Conservation (phyloP, 306 rosid species). For the Castanopsis chinensis region DNA sequence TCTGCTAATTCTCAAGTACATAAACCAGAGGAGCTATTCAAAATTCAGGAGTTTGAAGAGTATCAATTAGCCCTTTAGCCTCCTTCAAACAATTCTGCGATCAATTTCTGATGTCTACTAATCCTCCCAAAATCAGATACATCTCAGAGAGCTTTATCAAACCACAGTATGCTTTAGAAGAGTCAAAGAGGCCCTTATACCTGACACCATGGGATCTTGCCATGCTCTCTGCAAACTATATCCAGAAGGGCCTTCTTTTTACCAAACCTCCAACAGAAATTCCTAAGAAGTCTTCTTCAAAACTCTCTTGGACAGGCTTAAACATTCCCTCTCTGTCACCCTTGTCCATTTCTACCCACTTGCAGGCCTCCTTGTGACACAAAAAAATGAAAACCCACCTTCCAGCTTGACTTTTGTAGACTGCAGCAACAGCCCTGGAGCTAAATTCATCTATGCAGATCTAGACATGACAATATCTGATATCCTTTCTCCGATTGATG, state of each 20-base stretch:
- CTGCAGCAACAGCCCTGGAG: conserved; percentile 38
- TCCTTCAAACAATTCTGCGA: neutral
- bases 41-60: too few species aligned
- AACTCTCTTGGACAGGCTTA: conserved; percentile 31
- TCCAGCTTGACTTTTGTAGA: conserved; percentile 39
- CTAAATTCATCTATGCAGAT: conserved; percentile 47
- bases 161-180: neutral
- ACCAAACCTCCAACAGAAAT: conserved; percentile 32
- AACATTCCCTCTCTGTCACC: conserved; percentile 42
- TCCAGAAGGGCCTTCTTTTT: conserved; percentile 70
- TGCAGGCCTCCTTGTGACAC: conserved; percentile 45
- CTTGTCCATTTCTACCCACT: conserved; percentile 65
- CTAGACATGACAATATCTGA: conserved; percentile 35
- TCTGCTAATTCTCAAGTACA: too few species aligned
- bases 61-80: neutral
- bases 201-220: conserved; percentile 45
- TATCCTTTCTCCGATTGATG: conserved; percentile 51
- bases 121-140: neutral
- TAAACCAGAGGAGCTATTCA: too few species aligned
- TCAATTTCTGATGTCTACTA: neutral
- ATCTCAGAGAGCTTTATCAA: conserved; percentile 41
- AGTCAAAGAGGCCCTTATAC: conserved; percentile 15
- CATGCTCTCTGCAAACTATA: conserved; percentile 48
- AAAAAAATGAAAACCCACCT: conserved; percentile 24
- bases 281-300: conserved; percentile 14